Percentiles rank a stretch among this genome's conserved stretches.
Conservation (phyloP, 2,329 filamentous ascomycete genomes). For the Trichothecium sympodiale region DNA sequence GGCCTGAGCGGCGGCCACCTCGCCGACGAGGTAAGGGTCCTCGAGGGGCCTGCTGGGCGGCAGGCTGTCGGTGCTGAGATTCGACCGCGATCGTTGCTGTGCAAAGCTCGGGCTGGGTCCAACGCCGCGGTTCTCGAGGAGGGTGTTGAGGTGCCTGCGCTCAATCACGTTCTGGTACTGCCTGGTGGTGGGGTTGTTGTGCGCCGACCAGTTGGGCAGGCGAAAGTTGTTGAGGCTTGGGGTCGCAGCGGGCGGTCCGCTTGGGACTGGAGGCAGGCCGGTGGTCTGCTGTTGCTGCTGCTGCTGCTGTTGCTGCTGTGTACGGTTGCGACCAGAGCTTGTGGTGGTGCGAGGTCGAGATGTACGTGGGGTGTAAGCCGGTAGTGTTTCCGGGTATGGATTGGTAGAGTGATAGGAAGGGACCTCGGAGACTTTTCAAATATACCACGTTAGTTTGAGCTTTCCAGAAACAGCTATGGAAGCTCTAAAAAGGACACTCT, state of each 20-base stretch:
- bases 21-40: conserved; percentile 57
- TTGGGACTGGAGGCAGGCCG: conserved; percentile 41
- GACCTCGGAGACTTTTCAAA: conserved; percentile 54
- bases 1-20: conserved; percentile 48
- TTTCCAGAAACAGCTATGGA: too few relatives aligned
- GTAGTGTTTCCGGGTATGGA: conserved; percentile 34
- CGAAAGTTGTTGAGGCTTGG: conserved; percentile 42
- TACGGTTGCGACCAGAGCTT: conserved; percentile 4
- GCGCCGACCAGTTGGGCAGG: conserved; percentile 47
- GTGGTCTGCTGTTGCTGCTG: conserved; percentile 20
- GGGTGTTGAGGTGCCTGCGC: conserved; percentile 18
- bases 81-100: neutral
- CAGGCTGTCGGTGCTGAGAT: neutral
- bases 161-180: conserved; percentile 55
- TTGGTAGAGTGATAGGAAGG: conserved; percentile 52
- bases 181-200: conserved; percentile 40
- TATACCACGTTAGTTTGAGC: too few relatives aligned
- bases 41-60: conserved; percentile 29
- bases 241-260: conserved; percentile 21
- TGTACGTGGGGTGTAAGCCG: conserved; percentile 37
- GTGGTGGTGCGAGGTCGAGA: conserved; percentile 4
- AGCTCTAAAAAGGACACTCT: too few relatives aligned
- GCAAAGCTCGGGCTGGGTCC: neutral
- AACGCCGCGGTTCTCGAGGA: neutral
- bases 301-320: conserved; percentile 6